These are phyloP conservation scores for Linanthus parryae DNA, from an alignment of 148 eudicot species.

Conservation along the genomic window DNA sequence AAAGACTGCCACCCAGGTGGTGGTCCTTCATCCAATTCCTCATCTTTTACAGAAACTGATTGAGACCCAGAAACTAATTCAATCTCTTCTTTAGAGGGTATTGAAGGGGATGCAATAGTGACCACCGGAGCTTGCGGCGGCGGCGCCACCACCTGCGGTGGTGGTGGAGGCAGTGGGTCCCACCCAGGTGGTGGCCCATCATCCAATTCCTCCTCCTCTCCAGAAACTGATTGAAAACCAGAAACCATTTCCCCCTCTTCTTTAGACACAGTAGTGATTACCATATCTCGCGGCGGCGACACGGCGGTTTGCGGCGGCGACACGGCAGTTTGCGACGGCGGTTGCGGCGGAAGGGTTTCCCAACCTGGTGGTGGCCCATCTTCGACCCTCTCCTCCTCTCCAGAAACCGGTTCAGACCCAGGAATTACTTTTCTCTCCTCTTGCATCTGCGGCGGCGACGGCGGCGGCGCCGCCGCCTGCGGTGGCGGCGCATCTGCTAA, in stretches of 20 bases:
- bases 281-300: no score
- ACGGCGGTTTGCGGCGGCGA: background rate
- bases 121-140: background rate
- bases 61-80: background rate
- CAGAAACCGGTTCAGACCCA: background rate
- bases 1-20: slow-evolving; percentile 9
- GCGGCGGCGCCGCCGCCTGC: background rate
- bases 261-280: no score
- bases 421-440: background rate
- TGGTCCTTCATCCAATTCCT: slow-evolving; percentile 7
- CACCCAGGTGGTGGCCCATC: slow-evolving; percentile 12
- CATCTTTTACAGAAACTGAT: slow-evolving; percentile 3
- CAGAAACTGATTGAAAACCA: background rate
- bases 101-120: background rate
- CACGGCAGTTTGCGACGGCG: background rate
- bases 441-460: background rate
- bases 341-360: background rate
- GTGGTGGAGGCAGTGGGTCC: background rate
- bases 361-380: slow-evolving; percentile 12
- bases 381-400: slow-evolving; percentile 1
- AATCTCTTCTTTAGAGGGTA: slow-evolving; percentile 1
- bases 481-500: background rate
- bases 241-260: no score
- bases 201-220: slow-evolving; percentile 2
- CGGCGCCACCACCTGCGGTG: background rate